Conservation (phyloP, 2,329 filamentous ascomycete genomes). For the Exophiala oligosperma region DNA sequence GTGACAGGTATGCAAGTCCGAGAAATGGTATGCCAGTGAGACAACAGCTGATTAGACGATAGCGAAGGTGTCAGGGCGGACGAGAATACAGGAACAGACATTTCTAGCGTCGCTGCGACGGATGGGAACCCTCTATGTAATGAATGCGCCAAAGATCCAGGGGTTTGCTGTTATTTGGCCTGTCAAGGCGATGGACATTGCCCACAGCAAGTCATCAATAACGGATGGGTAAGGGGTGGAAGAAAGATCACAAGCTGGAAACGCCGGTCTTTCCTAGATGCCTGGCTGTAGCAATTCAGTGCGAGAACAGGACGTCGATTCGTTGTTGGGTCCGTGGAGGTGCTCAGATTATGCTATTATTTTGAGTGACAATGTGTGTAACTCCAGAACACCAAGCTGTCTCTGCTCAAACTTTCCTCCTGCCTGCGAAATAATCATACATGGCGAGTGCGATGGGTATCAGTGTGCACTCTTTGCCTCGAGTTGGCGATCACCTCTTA, state of each 20-base stretch:
- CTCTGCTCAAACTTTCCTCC: background rate
- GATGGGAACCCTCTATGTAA: slow-evolving; percentile 9
- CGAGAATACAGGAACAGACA: background rate
- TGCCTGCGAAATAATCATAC: background rate
- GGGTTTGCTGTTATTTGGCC: slow-evolving; percentile 12
- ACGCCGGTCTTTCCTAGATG: background rate
- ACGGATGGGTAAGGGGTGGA: slow-evolving; percentile 8
- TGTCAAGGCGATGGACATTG: slow-evolving; percentile 13
- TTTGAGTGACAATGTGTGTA: background rate
- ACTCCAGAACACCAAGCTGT: background rate
- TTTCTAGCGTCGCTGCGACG: background rate
- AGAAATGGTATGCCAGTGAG: background rate
- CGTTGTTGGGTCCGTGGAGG: background rate
- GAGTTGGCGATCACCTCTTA: slow-evolving; percentile 3
- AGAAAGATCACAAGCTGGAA: slow-evolving; percentile 9
- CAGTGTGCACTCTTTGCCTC: background rate
- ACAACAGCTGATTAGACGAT: background rate
- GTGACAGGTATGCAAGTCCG: slow-evolving; percentile 2
- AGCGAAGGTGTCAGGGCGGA: background rate
- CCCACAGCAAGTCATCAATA: slow-evolving; percentile 7
- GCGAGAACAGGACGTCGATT: background rate
- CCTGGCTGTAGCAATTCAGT: background rate
- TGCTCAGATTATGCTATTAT: slow-evolving; percentile 2
- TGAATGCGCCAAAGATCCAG: slow-evolving; percentile 12
- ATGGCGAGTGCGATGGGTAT: background rate